phyloP scores from a whole-genome alignment of 345 rosid genomes.

The Brassica cretica region DNA sequence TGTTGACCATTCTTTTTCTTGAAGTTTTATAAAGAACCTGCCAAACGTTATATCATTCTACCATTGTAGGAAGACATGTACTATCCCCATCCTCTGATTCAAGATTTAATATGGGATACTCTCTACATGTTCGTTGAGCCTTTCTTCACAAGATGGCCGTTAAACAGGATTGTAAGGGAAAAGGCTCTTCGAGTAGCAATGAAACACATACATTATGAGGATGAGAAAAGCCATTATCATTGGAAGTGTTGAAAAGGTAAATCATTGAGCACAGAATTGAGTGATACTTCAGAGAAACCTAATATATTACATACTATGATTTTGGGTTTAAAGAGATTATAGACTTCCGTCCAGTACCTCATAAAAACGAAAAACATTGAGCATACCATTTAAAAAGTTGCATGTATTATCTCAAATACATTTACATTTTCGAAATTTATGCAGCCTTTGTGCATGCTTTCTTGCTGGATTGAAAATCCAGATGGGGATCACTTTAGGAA shows the following conservation, averaged over 20 bases:
- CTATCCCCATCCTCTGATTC: constrained; percentile 51
- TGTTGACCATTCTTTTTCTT: background rate
- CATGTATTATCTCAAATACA: background rate
- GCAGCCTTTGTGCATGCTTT: constrained; percentile 51
- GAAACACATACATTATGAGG: constrained; percentile 66
- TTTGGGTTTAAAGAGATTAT: too few species aligned
- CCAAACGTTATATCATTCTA: background rate
- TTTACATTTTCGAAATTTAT: background rate
- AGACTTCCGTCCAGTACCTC: too few species aligned
- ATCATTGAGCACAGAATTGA: background rate
- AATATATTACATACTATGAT: too few species aligned
- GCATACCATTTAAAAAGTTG: background rate
- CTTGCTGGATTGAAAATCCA: constrained; percentile 70
- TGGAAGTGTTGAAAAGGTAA: constrained; percentile 61
- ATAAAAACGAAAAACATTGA: background rate
- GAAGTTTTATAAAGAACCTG: background rate
- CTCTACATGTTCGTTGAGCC: constrained; percentile 51
- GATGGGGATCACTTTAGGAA: constrained; percentile 55
- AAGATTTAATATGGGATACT: constrained; percentile 60
- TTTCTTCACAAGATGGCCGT: constrained; percentile 54
- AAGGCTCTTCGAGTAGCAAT: constrained; percentile 51
- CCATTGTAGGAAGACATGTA: constrained; percentile 57
- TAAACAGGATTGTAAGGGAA: constrained; percentile 47
- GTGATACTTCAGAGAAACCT: too few species aligned
- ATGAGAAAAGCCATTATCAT: constrained; percentile 51